These are phyloP conservation scores for Panaeolus cyanescens DNA, from an alignment of 768 basidiomycete species.

Conservation along the genomic window DNA sequence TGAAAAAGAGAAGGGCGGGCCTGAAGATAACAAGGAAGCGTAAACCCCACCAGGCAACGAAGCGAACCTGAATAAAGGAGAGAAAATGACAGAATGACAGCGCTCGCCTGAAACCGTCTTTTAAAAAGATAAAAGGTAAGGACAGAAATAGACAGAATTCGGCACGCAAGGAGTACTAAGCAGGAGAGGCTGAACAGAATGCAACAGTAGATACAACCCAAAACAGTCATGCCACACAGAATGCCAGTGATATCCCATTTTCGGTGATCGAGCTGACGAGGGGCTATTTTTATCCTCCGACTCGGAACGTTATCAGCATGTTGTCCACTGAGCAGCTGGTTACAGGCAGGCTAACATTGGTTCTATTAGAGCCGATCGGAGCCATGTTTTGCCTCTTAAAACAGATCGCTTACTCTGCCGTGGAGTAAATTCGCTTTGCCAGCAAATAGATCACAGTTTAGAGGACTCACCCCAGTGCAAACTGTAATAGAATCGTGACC, in stretches of 20 bases:
- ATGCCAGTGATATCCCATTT: background rate
- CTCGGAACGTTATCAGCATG: background rate
- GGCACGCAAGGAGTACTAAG: background rate
- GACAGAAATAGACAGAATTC: background rate
- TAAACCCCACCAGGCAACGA: background rate
- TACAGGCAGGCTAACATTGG: background rate
- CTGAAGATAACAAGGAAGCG: background rate
- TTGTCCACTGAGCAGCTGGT: background rate
- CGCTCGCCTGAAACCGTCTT: background rate
- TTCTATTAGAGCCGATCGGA: background rate
- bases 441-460: no score
- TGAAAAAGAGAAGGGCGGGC: background rate
- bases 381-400: background rate
- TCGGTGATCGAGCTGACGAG: background rate
- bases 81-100: background rate
- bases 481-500: background rate
- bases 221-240: background rate
- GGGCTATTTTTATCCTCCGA: background rate
- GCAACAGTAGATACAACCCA: background rate
- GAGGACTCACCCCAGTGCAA: no score
- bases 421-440: background rate
- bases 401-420: background rate
- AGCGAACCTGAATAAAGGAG: background rate
- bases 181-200: background rate
- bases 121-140: background rate